Conservation (phyloP, 257 asterid species). For the Jaltomata sinuosa region DNA sequence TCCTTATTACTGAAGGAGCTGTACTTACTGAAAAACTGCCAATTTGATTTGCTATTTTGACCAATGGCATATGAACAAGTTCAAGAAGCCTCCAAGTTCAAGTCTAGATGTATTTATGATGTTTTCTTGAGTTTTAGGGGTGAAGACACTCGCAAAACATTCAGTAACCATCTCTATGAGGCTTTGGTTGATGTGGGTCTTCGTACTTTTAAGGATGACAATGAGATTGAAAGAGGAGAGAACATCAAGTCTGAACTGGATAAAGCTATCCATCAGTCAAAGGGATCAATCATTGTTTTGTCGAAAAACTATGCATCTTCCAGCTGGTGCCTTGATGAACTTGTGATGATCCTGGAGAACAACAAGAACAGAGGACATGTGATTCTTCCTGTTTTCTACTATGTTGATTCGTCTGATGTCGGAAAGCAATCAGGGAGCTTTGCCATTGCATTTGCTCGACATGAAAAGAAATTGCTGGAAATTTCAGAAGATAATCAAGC, state of each 20-base stretch:
- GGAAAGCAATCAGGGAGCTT: background rate
- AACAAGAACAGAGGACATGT: background rate
- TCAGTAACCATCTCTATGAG: background rate
- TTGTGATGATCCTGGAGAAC: background rate
- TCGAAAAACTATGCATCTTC: background rate
- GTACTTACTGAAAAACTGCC: background rate
- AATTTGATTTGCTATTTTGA: background rate
- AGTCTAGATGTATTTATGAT: background rate
- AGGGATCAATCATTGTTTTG: background rate
- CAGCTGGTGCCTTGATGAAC: background rate
- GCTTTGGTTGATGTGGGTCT: background rate
- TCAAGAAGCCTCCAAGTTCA: background rate
- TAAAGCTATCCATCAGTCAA: background rate
- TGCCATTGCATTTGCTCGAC: background rate
- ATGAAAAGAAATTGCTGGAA: background rate
- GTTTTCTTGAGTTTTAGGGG: background rate
- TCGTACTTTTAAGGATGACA: background rate
- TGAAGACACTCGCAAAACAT: background rate
- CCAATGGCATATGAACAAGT: background rate
- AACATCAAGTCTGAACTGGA: background rate
- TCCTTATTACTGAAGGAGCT: background rate
- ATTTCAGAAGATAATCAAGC: background rate
- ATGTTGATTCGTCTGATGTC: background rate
- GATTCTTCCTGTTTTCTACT: background rate
- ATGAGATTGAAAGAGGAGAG: background rate